Base-by-base conservation (phyloP, 306 rosid genomes). In the Acmispon strigosus region DNA sequence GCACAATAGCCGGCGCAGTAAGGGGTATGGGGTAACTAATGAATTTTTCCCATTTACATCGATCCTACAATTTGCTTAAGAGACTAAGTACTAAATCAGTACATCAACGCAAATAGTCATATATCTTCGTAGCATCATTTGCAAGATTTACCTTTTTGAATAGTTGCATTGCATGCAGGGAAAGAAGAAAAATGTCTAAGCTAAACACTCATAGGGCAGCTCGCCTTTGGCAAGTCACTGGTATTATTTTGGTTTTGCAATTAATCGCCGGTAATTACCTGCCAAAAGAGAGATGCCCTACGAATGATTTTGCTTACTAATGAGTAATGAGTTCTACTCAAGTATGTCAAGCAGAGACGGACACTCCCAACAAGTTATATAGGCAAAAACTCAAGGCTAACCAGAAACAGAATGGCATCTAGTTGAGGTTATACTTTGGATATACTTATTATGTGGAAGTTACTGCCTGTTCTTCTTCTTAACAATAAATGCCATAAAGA, bases 161-260 rank as follows among this genome's bases (percentile, higher is more conserved):
- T 10, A 24, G 20, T 45, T 36, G 48, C 39, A 48, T 37, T 48
- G 22, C 55, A 48, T 39, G 45, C 0, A 1, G 37, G 8, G 0
- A 32, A 32, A 32, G 37, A 6, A 1, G 8, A 27, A 1, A 39
- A 41, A 39, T 11, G n/a, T 41, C 11, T 80, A 80, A 80, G 71
- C 77, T 18, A 66, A 57, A 58, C 78, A 80, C 51, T 75, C 70
- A 20, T 13, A 70, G 84, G 81, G 56, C 78, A 80, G 61, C 66
- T 80, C 81, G 57, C 78, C 84, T 80, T 75, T 80, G 81, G 81
- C 81, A 72, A 65, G 55, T 65, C 37, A 32, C 37, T 32, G 37
- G 6, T 2, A 52, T 45, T 14, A 15, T 12, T 15, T 20, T 32
- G 43, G 29, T 54, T 66, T 39, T 44, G 12, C 36, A 70, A 7